Percentiles rank a stretch among this genome's conserved stretches.
Conservation (phyloP, 1,139 yeast genomes). For the Candida smagusa region DNA sequence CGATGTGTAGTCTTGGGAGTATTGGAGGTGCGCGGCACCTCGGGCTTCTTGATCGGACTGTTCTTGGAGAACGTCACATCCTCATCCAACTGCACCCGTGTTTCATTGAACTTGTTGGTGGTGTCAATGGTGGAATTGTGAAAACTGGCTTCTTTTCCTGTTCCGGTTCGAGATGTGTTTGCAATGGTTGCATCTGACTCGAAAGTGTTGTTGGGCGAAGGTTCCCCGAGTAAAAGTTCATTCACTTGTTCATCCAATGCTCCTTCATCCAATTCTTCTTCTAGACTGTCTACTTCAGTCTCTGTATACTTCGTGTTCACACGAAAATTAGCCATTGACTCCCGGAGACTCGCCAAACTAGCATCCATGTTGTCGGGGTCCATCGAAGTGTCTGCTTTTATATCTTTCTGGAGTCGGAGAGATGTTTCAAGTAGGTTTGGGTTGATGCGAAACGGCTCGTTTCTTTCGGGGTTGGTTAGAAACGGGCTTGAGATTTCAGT, state of each 20-base stretch:
- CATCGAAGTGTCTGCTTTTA: background rate
- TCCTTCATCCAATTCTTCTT: slow-evolving; percentile 1
- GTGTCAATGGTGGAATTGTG: slow-evolving; percentile 23
- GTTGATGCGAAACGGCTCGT: background rate
- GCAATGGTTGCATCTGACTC: slow-evolving; percentile 1
- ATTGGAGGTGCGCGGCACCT: slow-evolving; percentile 2
- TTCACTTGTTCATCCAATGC: background rate
- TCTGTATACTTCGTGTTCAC: slow-evolving; percentile 1
- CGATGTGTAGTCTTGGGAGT: slow-evolving; percentile 2
- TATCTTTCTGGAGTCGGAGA: slow-evolving; percentile 4
- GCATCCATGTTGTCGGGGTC: slow-evolving; percentile 17
- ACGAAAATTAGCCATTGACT: slow-evolving; percentile 19
- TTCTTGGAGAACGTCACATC: slow-evolving; percentile 24
- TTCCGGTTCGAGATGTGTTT: background rate
- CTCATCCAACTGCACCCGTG: slow-evolving; percentile 30
- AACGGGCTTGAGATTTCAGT: slow-evolving; percentile 28
- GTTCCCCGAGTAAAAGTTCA: background rate
- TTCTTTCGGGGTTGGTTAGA: slow-evolving; percentile 21
- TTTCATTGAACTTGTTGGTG: slow-evolving; percentile 21
- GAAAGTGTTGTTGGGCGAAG: background rate
- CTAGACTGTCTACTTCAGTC: background rate
- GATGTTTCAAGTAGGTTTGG: slow-evolving; percentile 3
- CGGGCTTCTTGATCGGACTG: background rate
- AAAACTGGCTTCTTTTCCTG: slow-evolving; percentile 9
- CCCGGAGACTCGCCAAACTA: slow-evolving; percentile 22